Evolutionary conservation across 495 filamentous ascomycete genomes (phyloP), one percentile per base, ranked within the genome.

Genomic region (Lophiostoma macrostomum): DNA sequence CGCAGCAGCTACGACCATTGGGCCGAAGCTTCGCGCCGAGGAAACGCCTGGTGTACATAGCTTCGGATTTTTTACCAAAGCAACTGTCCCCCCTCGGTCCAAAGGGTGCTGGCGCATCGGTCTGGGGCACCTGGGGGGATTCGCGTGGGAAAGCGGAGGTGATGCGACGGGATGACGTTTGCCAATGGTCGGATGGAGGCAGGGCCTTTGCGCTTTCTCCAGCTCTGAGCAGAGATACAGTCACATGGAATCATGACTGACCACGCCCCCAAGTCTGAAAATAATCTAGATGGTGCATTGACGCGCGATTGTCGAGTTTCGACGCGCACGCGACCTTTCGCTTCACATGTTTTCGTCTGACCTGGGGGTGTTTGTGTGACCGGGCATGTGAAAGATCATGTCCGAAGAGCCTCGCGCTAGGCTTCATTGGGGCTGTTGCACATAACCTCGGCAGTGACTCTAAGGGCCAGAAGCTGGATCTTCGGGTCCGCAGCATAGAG

Each of bases 1-100:
- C 41, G 46, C 54, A 54, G 47, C 32, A 7, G n/a, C 37, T 35
- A 4, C 3, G 12, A 42, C 55, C 48, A 47, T 58, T 58, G 48
- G 49, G 14, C 49, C 55, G 55, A n/a, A 58, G 24, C 18, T 3
- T 55, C 29, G 40, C 54, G 23, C 55, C 47, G 55, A 58, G 54
- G 46, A 19, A 37, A 16, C 32, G 5, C 23, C 32, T 5, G 5
- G 37, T 32, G 11, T 10, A 8, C 25, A n/a, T 16, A 41, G 39
- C 37, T 8, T 16, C 12, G 25, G 37, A 41, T 35, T 24, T 30
- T 31, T 34, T 23, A 28, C 34, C 11, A 37, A 43, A n/a, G n/a
- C n/a, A n/a, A n/a, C n/a, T n/a, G n/a, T 46, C 37, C 41, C 46
- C 27, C 60, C 60, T 63, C 60, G 60, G 60, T 39, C 60, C 54